phyloP scores from a whole-genome alignment of 768 basidiomycete genomes.

The Boletus bicolor region DNA sequence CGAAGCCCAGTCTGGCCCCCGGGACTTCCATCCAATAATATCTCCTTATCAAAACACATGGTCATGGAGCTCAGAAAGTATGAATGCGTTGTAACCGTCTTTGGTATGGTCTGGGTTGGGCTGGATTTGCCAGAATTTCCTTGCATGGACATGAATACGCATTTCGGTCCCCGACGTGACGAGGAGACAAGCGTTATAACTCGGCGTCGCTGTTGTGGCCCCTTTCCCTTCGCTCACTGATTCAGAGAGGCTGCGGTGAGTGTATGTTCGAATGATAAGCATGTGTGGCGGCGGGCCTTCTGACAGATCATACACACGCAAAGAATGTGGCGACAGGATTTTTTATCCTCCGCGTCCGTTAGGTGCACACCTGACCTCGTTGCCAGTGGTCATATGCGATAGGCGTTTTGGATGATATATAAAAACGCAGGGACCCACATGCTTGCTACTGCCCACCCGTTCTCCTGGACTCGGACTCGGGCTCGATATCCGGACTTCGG shows the following conservation, averaged over 20 bases:
- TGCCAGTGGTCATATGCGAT: background rate
- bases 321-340: background rate
- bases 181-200: background rate
- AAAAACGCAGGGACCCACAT: background rate
- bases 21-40: constrained; percentile 18
- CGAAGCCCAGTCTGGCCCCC: background rate
- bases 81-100: constrained; percentile 7
- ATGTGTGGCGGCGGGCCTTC: background rate
- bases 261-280: background rate
- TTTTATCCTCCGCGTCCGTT: background rate
- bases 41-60: constrained; percentile 19
- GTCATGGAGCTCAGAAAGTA: background rate
- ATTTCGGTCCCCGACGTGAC: constrained; percentile 1
- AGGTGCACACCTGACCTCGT: constrained; percentile 1
- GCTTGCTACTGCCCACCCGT: background rate
- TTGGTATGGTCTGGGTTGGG: constrained; percentile 12
- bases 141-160: constrained; percentile 1
- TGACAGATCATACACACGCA: constrained; percentile 4
- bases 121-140: constrained; percentile 14
- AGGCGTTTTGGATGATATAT: constrained; percentile 5
- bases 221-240: background rate
- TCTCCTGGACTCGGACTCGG: background rate
- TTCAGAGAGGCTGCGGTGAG: constrained; percentile 1
- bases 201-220: background rate
- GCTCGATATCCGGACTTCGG: background rate